Evolutionary conservation across 140 eudicot species (phyloP).

Genomic region (Bidens hawaiensis): DNA sequence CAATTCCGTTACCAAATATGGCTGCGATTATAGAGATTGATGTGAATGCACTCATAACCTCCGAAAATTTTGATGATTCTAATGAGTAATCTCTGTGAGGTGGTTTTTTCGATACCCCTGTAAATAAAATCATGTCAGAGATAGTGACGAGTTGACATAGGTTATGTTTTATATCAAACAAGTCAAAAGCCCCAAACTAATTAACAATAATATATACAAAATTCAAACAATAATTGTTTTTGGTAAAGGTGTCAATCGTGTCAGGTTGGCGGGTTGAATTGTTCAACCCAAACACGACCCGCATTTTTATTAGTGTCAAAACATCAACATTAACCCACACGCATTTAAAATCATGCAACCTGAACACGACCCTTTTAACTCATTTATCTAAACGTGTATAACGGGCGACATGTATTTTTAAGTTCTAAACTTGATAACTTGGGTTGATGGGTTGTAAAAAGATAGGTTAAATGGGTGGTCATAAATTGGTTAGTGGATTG

Average conservation of each 20-base stretch:
- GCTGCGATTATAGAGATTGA: constrained; percentile 95
- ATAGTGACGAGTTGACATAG: background rate
- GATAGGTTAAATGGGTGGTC: too few species aligned
- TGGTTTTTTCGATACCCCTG: constrained; percentile 63
- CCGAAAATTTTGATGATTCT: constrained; percentile 43
- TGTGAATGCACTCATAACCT: constrained; percentile 67
- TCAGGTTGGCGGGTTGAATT: too few species aligned
- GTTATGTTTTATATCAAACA: background rate
- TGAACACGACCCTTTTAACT: too few species aligned
- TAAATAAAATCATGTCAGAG: background rate
- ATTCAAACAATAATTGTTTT: background rate
- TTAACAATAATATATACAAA: background rate
- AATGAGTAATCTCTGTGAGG: constrained; percentile 81
- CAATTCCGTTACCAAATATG: constrained; percentile 83
- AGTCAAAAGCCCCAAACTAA: background rate
- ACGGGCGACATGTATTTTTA: too few species aligned
- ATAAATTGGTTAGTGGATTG: too few species aligned
- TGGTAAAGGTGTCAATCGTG: background rate
- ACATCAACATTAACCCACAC: too few species aligned
- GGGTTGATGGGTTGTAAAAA: too few species aligned
- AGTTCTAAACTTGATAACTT: too few species aligned
- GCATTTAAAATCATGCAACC: too few species aligned
- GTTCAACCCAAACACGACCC: too few species aligned
- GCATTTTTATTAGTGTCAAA: too few species aligned
- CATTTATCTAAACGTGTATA: too few species aligned